These are phyloP conservation scores for Alloascoidea africana DNA, from an alignment of 805 yeast species.

Conservation along the genomic window DNA sequence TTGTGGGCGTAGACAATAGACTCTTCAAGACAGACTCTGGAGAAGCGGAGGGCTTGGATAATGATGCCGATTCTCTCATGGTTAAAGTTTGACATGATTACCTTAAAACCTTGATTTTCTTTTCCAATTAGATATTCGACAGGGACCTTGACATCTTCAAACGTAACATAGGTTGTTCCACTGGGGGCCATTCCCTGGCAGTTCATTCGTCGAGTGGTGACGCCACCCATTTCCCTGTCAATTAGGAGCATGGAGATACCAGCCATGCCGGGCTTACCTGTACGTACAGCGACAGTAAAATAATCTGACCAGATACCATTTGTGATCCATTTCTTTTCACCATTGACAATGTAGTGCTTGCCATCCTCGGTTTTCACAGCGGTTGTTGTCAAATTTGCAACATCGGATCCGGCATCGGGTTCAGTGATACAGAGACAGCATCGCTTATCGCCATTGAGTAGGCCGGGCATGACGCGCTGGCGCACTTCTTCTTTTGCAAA, in stretches of 20 bases:
- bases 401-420: conserved; percentile 7
- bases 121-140: conserved; percentile 1
- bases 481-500: conserved; percentile 5
- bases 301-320: conserved; percentile 5
- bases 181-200: neutral
- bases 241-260: conserved; percentile 4
- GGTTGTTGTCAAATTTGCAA: conserved; percentile 3
- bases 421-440: conserved; percentile 5
- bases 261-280: conserved; percentile 4
- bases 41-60: neutral
- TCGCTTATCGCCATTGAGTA: conserved; percentile 5
- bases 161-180: conserved; percentile 3
- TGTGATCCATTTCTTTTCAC: conserved; percentile 7
- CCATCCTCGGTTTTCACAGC: conserved; percentile 6
- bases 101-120: conserved; percentile 2
- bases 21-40: conserved; percentile 3
- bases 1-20: conserved; percentile 3
- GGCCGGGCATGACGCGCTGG: conserved; percentile 3
- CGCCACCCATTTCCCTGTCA: conserved; percentile 7
- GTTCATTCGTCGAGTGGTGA: neutral
- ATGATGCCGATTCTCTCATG: conserved; percentile 3
- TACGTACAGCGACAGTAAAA: conserved; percentile 5
- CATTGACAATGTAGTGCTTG: conserved; percentile 4
- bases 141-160: conserved; percentile 4
- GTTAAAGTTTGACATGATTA: conserved; percentile 2